phyloP scores from a whole-genome alignment of 352 stramenopile species.

The Globisporangium ultimum region DNA sequence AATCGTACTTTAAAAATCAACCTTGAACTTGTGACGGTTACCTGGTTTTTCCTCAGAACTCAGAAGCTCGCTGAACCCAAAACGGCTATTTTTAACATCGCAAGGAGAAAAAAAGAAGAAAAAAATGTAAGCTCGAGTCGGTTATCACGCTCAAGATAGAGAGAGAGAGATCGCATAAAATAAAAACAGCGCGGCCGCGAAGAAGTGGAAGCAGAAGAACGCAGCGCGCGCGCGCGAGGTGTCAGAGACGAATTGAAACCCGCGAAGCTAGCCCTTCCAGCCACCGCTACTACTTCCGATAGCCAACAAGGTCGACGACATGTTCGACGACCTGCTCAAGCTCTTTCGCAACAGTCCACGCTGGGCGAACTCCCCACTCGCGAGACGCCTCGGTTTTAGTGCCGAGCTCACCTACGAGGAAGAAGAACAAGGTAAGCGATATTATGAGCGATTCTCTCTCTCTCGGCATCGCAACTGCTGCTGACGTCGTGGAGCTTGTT shows the following conservation, averaged over 20 bases:
- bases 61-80: too few species aligned
- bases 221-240: background rate
- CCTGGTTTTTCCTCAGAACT: too few species aligned
- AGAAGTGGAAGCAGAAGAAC: background rate
- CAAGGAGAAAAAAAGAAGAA: constrained; percentile 4
- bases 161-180: too few species aligned
- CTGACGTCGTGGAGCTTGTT: constrained; percentile 3
- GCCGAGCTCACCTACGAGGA: constrained; percentile 63
- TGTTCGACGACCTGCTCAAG: constrained; percentile 78
- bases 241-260: constrained; percentile 14
- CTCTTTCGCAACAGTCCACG: constrained; percentile 77
- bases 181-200: too few species aligned
- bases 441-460: background rate
- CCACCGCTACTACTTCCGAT: too few species aligned
- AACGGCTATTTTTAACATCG: background rate
- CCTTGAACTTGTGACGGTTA: too few species aligned
- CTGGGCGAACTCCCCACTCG: constrained; percentile 75
- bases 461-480: constrained; percentile 1
- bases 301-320: constrained; percentile 10
- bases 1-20: too few species aligned
- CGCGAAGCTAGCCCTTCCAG: too few species aligned
- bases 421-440: constrained; percentile 37
- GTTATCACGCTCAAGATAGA: too few species aligned
- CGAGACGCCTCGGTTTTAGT: constrained; percentile 63
- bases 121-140: too few species aligned